Conservation (phyloP, 352 stramenopile species). For the Phytopythium montanum region DNA sequence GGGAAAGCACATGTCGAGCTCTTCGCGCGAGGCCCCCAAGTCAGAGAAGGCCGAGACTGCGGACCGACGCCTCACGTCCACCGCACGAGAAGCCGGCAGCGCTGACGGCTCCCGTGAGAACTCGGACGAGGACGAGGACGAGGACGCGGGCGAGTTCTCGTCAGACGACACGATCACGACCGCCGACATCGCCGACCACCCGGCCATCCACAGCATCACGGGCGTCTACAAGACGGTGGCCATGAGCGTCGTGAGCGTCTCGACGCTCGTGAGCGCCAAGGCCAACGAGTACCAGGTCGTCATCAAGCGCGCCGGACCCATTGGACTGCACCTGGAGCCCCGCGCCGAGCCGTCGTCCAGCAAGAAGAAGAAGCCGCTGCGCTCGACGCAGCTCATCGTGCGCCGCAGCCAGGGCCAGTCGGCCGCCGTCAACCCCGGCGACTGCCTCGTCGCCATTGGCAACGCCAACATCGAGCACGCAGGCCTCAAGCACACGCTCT, state of each 20-base stretch:
- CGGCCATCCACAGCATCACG: slow-evolving; percentile 72
- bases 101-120: slow-evolving; percentile 34
- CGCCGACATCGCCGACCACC: slow-evolving; percentile 65
- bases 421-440: slow-evolving; percentile 72
- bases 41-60: slow-evolving; percentile 40
- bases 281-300: slow-evolving; percentile 80
- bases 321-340: slow-evolving; percentile 62
- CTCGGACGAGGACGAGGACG: slow-evolving; percentile 40
- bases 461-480: slow-evolving; percentile 82
- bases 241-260: slow-evolving; percentile 80
- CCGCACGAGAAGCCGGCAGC: slow-evolving; percentile 43
- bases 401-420: slow-evolving; percentile 65
- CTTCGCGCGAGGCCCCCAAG: slow-evolving; percentile 54
- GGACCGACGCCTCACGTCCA: slow-evolving; percentile 48
- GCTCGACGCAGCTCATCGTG: slow-evolving; percentile 71
- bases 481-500: slow-evolving; percentile 82
- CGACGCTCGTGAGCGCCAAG: slow-evolving; percentile 63
- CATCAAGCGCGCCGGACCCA: slow-evolving; percentile 49
- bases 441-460: slow-evolving; percentile 79
- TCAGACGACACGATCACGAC: slow-evolving; percentile 69
- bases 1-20: slow-evolving; percentile 56
- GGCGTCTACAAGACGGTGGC: slow-evolving; percentile 79
- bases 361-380: slow-evolving; percentile 36
- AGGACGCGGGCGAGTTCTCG: slow-evolving; percentile 42
- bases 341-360: slow-evolving; percentile 17